Percentiles rank a stretch among this genome's conserved stretches.
Evolutionary conservation across 257 asterid species (phyloP).

Genomic region (Solanum acaule): DNA sequence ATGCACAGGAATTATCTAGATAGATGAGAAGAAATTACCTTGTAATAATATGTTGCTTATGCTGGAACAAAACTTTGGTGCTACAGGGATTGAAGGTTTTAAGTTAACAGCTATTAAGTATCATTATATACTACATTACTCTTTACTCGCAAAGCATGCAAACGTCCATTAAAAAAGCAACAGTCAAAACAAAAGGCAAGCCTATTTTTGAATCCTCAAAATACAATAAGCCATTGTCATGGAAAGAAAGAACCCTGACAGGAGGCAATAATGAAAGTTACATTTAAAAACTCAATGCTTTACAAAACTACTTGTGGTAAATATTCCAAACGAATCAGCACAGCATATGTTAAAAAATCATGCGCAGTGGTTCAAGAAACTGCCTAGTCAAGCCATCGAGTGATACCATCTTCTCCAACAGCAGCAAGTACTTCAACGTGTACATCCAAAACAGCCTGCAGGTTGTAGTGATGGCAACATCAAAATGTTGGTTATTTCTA

Average conservation of each 20-base stretch:
- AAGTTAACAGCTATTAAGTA: not conserved
- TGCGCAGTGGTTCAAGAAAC: not conserved
- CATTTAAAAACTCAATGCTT: not conserved
- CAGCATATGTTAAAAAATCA: not conserved
- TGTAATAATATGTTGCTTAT: not conserved
- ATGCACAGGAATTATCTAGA: not conserved
- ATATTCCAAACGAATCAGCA: not conserved
- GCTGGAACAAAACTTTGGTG: not conserved
- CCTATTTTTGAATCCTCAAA: not conserved
- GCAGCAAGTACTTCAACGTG: conserved; percentile 83
- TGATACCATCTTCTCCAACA: conserved; percentile 85
- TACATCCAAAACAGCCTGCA: conserved; percentile 88
- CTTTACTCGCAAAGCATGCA: not conserved
- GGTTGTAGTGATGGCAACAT: not conserved
- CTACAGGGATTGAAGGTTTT: not conserved
- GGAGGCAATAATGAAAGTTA: not conserved
- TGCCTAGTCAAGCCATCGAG: conserved; percentile 91
- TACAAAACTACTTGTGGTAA: conserved; percentile 4
- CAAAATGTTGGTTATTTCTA: not conserved
- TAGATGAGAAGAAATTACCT: not conserved
- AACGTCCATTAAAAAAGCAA: not conserved
- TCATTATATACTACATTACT: not conserved
- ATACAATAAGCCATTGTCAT: not conserved
- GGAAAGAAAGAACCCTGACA: not conserved
- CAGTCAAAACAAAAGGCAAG: not conserved